Base-by-base conservation (phyloP, 805 yeast species). In the Ogataea ramenticola region DNA sequence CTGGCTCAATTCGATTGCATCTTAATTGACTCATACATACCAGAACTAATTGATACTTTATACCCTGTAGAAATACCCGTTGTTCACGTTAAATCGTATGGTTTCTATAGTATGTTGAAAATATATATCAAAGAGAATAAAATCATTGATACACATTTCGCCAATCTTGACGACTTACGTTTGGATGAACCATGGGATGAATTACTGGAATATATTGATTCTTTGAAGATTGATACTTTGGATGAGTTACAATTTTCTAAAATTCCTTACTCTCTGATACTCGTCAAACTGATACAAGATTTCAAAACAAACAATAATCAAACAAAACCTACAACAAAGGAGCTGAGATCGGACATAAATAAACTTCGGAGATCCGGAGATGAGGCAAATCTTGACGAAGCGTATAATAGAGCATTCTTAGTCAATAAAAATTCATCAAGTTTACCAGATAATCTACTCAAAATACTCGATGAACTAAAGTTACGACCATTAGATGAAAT, bases 61-160 rank as follows among this genome's bases (percentile, higher is more conserved):
- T 76, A 75, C 70, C 47, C 53, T 1, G 49, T 56, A 40, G 57
- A 68, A 15, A 71, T 80, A 2, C 41, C 41, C 6, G 7, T 39
- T 3, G 17, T 39, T 5, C 24, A 30, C 12, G 11, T 20, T 4
- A 17, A 19, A 14, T 29, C 41, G 9, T 48, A 70, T 20, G 95
- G 95, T 0, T 82, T 82, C 51, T 86, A 79, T 56, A 89, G 89
- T 1, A 62, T 69, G 16, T 48, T 86, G 4, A 66, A 79, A 36
- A 55, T 83, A 4, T 62, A 75, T 29, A 58, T 74, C n/a, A 59
- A 55, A 24, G 87, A 81, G 51, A 77, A 78, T 9, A 75, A 81
- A n/a, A 75, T 86, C 2, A 64, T 87, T 15, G 90, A 90, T 47
- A 77, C 96, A 0, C 95, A 88, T 58, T 79, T 81, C 0, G 65